Base-by-base conservation (phyloP, 208 protist genomes). In the Wallacemonas sp. region DNA sequence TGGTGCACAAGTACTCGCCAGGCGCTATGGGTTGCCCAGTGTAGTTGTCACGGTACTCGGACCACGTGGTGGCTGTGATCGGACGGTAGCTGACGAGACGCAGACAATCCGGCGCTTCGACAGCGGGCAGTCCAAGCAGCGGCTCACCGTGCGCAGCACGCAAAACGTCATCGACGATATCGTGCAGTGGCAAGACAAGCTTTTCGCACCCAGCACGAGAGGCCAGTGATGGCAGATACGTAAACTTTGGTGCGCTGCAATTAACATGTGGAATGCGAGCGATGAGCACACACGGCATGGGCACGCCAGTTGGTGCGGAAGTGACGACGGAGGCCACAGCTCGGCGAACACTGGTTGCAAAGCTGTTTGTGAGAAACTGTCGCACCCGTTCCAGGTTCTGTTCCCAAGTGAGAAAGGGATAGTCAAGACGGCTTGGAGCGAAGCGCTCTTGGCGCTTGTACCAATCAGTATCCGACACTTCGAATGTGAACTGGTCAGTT, bases 141-240 rank as follows among this genome's bases (percentile, higher is more conserved):
- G 51, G 28, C 51, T 34, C 22, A 19, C 51, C 51, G n/a, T 58
- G 21, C 14, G 51, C 51, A 6, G 51, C 28, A 41, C 12, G n/a
- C 51, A 58, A 26, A 39, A 21, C 51, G 5, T 58, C 51, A 38
- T 39, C 27, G 14, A 39, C 4, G 17, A 39, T 14, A 14, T 58
- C 51, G n/a, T 58, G 51, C 51, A 58, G n/a, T 6, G 51, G 28
- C 51, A 8, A 58, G n/a, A 31, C 51, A 26, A 58, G 24, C 5
- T 41, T 17, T 19, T 24, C 15, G 28, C 51, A 58, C 28, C 51
- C 30, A 26, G 34, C n/a, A 17, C 30, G 34, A 4, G 51, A 58
- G 51, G 34, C 41, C 9, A 58, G 51, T 14, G 51, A 42, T 12
- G 28, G 1, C 2, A 41, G 15, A 24, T 19, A 19, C 2, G 9